Base-by-base conservation (phyloP, 805 yeast genomes). In the Pichia nakasei region DNA sequence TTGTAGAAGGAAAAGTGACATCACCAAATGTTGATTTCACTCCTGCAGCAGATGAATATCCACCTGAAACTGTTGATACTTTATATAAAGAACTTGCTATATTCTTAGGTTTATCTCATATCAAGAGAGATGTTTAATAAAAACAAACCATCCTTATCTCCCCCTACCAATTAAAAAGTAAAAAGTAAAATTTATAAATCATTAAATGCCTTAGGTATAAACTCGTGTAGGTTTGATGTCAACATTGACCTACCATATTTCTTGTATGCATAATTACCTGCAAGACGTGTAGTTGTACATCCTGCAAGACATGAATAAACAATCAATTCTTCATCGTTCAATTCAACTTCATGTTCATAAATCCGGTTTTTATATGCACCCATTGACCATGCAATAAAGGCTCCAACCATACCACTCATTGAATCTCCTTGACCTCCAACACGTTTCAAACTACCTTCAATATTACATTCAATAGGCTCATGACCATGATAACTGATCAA, bases 391-490 rank as follows among this genome's bases (percentile, higher is more conserved):
- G 86, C 85, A 29, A 85, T 56, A 54, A 91, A 68, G 0, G 95
- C 82, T 1, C 89, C 88, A n/a, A 88, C 64, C 21, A 85, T 68
- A 0, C 98, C 98, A 0, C 91, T 76, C 34, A 93, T 61, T 0
- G 96, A 84, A 55, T 93, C 98, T 22, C 98, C 98, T 64, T 93
- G 97, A 0, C 98, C 98, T 12, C 97, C 96, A 8, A 85, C 94
- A 43, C 98, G 70, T 56, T 85, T 82, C 40, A 66, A 62, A 7
- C 93, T 81, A 1, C 97, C 97, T 15, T 59, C 54, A 27, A 67
- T 56, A 31, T 69, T 69, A 20, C 37, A 29, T 48, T 71, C 73
- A 7, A 85, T 49, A 5, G 65, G 54, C 5, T 60, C 56, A 4
- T 63, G 67, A 2, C 75, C 76, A 41, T 70, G 65, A 5, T 35